Evolutionary conservation across 2,329 filamentous ascomycete genomes (phyloP), one percentile per base, ranked within the genome.

Genomic region (Cercospora canescens): DNA sequence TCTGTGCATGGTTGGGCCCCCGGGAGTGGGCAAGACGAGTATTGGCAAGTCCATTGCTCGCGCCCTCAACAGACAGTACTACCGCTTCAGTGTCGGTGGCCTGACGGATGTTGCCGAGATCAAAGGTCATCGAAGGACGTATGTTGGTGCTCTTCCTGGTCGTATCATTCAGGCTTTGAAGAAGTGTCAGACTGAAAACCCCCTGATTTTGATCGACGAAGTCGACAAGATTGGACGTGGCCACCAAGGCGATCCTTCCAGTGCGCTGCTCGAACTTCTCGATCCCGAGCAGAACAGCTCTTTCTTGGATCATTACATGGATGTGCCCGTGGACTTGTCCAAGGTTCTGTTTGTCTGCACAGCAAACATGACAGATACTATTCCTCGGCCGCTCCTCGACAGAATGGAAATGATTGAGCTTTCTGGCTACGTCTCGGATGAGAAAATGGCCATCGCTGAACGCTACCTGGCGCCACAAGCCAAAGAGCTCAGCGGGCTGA

Each of bases 331-430:
- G 6, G 95, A 99, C 77, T 84, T 99, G 59, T 97, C 94, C 59
- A 98, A 98, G 82, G 95, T 99, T 2, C 86, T 99, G 24, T 99
- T 99, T 77, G 95, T 99, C 48, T 99, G 95, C 85, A 99, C 95
- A 14, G 95, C 95, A 66, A 99, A 99, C 79, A 96, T 98, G 90
- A 97, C 94, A 0, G 95, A 99, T 75, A 99, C 95, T 0, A 99
- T 99, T 68, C 95, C 95, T 16, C 88, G 94, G 48, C 96, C 95
- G 3, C 85, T 99, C 0, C 86, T 98, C 16, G 95, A 99, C 77
- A 90, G 95, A 72, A 99, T 99, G 95, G 95, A 99, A 79, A 88
- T 98, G 74, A 99, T 99, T 72, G 89, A 96, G 69, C 86, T 99
- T 2, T 98, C 94, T 37, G 95, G 95, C 11, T 99, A 99, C 76